Conservation (phyloP, 1,139 yeast genomes). For the Pichia cactophila region DNA sequence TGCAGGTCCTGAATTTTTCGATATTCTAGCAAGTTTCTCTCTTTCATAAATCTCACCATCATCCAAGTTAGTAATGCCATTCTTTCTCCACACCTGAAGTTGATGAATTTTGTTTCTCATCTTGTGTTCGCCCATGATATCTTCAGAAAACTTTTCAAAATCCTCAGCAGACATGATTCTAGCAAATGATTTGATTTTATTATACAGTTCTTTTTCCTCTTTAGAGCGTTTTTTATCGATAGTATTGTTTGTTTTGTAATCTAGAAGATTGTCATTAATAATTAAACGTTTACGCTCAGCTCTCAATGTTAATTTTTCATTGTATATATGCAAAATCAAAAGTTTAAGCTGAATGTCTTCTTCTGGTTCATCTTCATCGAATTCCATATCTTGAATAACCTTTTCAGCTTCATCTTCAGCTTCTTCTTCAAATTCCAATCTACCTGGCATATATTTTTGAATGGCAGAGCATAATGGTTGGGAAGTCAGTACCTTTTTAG, state of each 20-base stretch:
- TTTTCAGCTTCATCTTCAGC: slow-evolving; percentile 95
- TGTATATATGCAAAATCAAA: slow-evolving; percentile 81
- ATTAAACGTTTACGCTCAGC: slow-evolving; percentile 86
- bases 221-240: slow-evolving; percentile 74
- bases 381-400: slow-evolving; percentile 88
- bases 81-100: slow-evolving; percentile 85
- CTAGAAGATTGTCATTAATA: slow-evolving; percentile 69
- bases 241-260: slow-evolving; percentile 73
- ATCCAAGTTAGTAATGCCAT: slow-evolving; percentile 80
- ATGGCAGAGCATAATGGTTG: slow-evolving; percentile 95
- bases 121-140: slow-evolving; percentile 67
- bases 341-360: slow-evolving; percentile 85
- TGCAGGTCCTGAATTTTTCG: slow-evolving; percentile 11
- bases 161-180: slow-evolving; percentile 75
- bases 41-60: slow-evolving; percentile 82
- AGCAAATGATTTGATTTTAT: slow-evolving; percentile 71
- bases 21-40: slow-evolving; percentile 50
- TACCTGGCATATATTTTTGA: slow-evolving; percentile 98
- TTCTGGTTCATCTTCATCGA: slow-evolving; percentile 86
- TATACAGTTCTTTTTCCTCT: slow-evolving; percentile 79
- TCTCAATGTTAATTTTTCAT: slow-evolving; percentile 79
- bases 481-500: slow-evolving; percentile 81
- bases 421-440: slow-evolving; percentile 92
- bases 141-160: slow-evolving; percentile 64
- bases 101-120: slow-evolving; percentile 80